Evolutionary conservation across 2,329 filamentous ascomycete species (phyloP), one percentile per base, ranked within the genome.

Genomic region (Colletotrichum cereale): DNA sequence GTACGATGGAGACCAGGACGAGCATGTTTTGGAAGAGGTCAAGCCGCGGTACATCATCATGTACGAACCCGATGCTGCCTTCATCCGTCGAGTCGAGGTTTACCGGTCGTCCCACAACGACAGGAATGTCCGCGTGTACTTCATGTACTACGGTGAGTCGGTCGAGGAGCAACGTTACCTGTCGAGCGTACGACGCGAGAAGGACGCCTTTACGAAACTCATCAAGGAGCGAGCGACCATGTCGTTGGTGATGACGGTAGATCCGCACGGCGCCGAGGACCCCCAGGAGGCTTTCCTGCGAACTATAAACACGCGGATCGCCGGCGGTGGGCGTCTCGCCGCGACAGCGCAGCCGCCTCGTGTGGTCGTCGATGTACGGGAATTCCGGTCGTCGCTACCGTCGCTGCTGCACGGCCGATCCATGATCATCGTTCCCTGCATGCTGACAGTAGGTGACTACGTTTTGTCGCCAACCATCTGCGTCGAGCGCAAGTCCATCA

Each of bases 401-500:
- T 97, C 95, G 2, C 88, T 99, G 5, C 87, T 98, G 2, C 96
- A 99, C 80, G 96, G 93, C 1, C 92, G 94, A 62, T 93, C 90
- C 76, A 96, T 98, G 85, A 86, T 95, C 42, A 91, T 98, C 53
- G 92, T 98, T 0, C 96, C 96, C 2, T 98, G 96, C 82, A 97
- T 97, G 89, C 86, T 99, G 71, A 99, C 96, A 0, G 96, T 99
- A 0, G 96, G 94, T 74, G 96, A 99, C 83, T 99, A 99, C 81
- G 92, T 99, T 73, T 87, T 99, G 52, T 96, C 94, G 1, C 96
- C 96, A 1, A 89, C 91, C 75, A 96, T 98, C 75, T 97, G 95
- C 82, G 89, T 99, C 40, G 96, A 99, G 84, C 93, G 96, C 58
- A 99, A 99, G 83, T 97, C 93, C 34, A 88, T 99, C 77, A 91